These are phyloP conservation scores for Boletus edulis DNA, from an alignment of 768 basidiomycete species.

Conservation along the genomic window DNA sequence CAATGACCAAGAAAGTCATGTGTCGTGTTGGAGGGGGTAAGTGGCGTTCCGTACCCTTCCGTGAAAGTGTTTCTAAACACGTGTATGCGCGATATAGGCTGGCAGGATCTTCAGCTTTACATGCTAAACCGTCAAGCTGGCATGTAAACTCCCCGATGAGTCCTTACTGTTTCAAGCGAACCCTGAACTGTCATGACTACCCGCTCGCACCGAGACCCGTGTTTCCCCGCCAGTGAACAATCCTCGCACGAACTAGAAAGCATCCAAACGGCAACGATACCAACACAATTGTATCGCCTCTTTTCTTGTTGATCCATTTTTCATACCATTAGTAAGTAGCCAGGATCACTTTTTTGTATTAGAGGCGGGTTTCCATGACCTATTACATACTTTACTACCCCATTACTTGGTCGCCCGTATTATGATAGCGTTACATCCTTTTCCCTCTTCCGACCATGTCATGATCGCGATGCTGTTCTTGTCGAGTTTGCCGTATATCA, in stretches of 20 bases:
- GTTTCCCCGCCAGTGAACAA: conserved; percentile 15
- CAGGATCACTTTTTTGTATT: not conserved
- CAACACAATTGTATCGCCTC: conserved; percentile 25
- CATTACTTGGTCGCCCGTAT: conserved; percentile 10
- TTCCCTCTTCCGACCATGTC: not conserved
- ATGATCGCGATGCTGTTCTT: conserved; percentile 10
- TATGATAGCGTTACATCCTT: not conserved
- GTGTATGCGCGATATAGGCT: conserved; percentile 42
- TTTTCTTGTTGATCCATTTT: conserved; percentile 2
- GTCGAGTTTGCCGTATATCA: conserved; percentile 14
- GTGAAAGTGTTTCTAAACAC: conserved; percentile 2
- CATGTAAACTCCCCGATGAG: conserved; percentile 35
- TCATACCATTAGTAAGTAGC: not conserved
- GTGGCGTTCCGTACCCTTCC: conserved; percentile 24
- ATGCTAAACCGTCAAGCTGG: conserved; percentile 76
- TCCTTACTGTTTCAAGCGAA: not conserved
- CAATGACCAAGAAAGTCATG: conserved; percentile 80
- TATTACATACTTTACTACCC: conserved; percentile 13
- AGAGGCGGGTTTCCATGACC: conserved; percentile 4
- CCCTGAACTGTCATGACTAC: not conserved
- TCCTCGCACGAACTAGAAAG: conserved; percentile 27
- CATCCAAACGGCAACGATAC: conserved; percentile 27
- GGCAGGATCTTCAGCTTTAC: conserved; percentile 78
- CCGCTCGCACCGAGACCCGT: not conserved
- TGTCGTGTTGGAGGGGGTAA: conserved; percentile 85